phyloP scores from a whole-genome alignment of 2,329 filamentous ascomycete genomes.

The Pseudogymnoascus verrucosus region DNA sequence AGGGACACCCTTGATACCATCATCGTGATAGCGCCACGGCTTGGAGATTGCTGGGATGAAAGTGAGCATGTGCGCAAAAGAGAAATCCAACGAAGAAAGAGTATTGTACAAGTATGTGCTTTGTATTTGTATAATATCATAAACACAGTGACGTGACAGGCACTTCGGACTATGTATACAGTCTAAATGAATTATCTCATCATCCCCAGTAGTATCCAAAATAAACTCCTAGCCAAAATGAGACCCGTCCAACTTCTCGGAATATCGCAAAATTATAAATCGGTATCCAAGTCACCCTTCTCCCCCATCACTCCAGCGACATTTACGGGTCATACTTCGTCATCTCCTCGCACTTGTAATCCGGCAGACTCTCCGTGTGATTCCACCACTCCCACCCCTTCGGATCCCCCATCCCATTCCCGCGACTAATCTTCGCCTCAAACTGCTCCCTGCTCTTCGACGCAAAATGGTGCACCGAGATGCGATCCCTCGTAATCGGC shows the following conservation, averaged over 20 bases:
- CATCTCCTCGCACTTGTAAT: constrained; percentile 22
- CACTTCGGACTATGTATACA: neutral
- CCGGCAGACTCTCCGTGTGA: constrained; percentile 20
- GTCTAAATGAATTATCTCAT: neutral
- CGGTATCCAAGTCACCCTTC: neutral
- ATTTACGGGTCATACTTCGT: constrained; percentile 19
- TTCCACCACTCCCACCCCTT: constrained; percentile 22
- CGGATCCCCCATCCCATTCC: constrained; percentile 22
- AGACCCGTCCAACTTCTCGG: neutral
- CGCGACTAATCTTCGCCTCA: constrained; percentile 24
- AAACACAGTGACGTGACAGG: neutral
- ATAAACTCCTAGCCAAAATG: neutral
- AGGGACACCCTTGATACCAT: neutral
- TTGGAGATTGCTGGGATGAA: neutral
- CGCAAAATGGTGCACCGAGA: constrained; percentile 29
- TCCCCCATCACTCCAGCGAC: neutral
- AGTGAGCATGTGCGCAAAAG: neutral
- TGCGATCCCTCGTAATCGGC: constrained; percentile 25
- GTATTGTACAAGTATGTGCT: neutral
- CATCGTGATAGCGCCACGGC: neutral
- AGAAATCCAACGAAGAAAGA: neutral
- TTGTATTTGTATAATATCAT: neutral
- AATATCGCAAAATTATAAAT: neutral
- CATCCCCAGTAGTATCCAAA: neutral
- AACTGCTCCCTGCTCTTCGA: constrained; percentile 29